Percentiles rank a stretch among this genome's conserved stretches.
Evolutionary conservation across 768 basidiomycete genomes (phyloP).

Genomic region (Leccinum subgranulosum): DNA sequence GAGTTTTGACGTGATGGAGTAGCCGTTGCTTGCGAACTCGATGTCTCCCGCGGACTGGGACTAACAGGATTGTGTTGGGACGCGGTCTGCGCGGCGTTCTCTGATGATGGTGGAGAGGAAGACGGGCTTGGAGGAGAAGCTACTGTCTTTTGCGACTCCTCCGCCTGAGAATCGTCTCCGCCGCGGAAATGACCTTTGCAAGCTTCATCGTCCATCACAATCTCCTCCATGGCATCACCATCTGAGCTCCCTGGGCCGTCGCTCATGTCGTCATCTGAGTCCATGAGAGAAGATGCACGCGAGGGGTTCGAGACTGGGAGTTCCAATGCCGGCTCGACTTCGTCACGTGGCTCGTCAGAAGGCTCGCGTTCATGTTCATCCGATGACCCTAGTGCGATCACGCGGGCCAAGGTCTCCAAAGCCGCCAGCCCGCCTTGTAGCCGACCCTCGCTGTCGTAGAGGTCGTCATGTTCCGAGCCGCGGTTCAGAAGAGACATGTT

Average conservation of each 20-base stretch:
- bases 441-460: conserved; percentile 82
- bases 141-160: conserved; percentile 29
- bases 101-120: conserved; percentile 30
- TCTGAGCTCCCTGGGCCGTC: conserved; percentile 71
- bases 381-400: conserved; percentile 65
- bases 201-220: conserved; percentile 70
- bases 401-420: conserved; percentile 82
- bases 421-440: conserved; percentile 83
- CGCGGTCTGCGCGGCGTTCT: conserved; percentile 26
- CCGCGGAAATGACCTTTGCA: conserved; percentile 28
- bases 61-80: conserved; percentile 25
- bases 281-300: conserved; percentile 49
- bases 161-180: conserved; percentile 31
- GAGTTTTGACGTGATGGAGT: conserved; percentile 56
- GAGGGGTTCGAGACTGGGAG: conserved; percentile 61
- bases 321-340: conserved; percentile 61
- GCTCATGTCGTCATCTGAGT: conserved; percentile 80
- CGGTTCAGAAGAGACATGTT: conserved; percentile 97
- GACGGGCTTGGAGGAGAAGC: conserved; percentile 30
- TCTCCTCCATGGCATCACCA: conserved; percentile 81
- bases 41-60: conserved; percentile 29
- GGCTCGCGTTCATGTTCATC: conserved; percentile 52
- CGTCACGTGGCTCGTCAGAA: conserved; percentile 55
- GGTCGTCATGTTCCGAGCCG: conserved; percentile 54
- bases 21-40: conserved; percentile 34